Evolutionary conservation across 352 stramenopile species (phyloP).

Genomic region (Pythium rhizo-oryzae): DNA sequence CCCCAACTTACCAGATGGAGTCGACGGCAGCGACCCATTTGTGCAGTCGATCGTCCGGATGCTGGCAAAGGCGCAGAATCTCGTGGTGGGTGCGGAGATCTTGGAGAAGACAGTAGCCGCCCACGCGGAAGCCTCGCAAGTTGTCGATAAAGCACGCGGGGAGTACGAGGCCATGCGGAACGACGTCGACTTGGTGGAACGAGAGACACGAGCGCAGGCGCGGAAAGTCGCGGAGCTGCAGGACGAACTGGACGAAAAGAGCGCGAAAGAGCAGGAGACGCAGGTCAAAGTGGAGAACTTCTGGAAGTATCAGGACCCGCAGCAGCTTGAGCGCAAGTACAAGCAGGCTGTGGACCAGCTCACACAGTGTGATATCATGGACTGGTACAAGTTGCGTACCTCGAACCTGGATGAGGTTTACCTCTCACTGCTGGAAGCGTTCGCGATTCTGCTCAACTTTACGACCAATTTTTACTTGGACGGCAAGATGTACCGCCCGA

Average conservation of each 20-base stretch:
- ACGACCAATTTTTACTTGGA: constrained; percentile 67
- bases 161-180: constrained; percentile 55
- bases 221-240: constrained; percentile 35
- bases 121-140: constrained; percentile 36
- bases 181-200: constrained; percentile 48
- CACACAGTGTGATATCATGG: constrained; percentile 53
- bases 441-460: constrained; percentile 71
- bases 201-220: constrained; percentile 41
- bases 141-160: neutral
- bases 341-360: constrained; percentile 61
- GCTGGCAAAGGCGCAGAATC: constrained; percentile 77
- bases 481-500: constrained; percentile 44
- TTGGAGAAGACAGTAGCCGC: constrained; percentile 54
- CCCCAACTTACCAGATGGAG: constrained; percentile 68
- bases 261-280: constrained; percentile 63
- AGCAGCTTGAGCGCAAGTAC: constrained; percentile 61
- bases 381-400: constrained; percentile 76
- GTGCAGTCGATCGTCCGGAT: constrained; percentile 71
- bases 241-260: constrained; percentile 45
- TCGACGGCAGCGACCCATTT: constrained; percentile 66
- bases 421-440: constrained; percentile 67
- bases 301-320: constrained; percentile 64
- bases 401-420: constrained; percentile 62
- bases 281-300: constrained; percentile 82
- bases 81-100: constrained; percentile 66